Evolutionary conservation across 2,329 filamentous ascomycete species (phyloP).

Genomic region (Penicillium sp.): DNA sequence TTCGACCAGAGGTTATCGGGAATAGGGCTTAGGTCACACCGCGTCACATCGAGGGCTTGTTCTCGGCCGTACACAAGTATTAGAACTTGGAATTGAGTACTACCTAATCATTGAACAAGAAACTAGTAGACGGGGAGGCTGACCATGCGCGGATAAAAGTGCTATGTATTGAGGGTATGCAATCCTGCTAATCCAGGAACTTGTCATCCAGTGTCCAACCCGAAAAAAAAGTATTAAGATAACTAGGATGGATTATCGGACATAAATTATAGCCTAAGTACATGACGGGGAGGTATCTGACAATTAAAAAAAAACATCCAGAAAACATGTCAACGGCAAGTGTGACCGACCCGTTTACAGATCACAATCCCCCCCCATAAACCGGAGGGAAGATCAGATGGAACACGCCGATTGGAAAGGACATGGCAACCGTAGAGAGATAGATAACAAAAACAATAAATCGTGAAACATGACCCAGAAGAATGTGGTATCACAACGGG

Average conservation of each 20-base stretch:
- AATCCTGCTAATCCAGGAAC: no score
- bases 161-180: no score
- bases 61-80: not conserved
- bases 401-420: constrained; percentile 9
- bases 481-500: constrained; percentile 28
- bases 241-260: constrained; percentile 19
- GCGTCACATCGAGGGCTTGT: constrained; percentile 11
- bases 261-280: constrained; percentile 29
- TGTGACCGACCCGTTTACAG: constrained; percentile 7
- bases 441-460: constrained; percentile 13
- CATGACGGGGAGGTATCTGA: constrained; percentile 38
- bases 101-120: no score
- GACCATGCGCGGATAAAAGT: no score
- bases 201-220: no score
- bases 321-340: constrained; percentile 16
- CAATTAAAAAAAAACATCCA: constrained; percentile 17
- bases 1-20: not conserved
- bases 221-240: not conserved
- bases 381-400: not conserved
- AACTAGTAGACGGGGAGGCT: no score
- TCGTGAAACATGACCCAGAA: constrained; percentile 27
- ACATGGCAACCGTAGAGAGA: constrained; percentile 9
- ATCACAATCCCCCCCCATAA: constrained; percentile 9
- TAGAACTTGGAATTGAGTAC: no score
- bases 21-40: constrained; percentile 11